Percentiles rank a stretch among this genome's conserved stretches.
Evolutionary conservation across 768 basidiomycete genomes (phyloP).

Genomic region (Trametes villosa): DNA sequence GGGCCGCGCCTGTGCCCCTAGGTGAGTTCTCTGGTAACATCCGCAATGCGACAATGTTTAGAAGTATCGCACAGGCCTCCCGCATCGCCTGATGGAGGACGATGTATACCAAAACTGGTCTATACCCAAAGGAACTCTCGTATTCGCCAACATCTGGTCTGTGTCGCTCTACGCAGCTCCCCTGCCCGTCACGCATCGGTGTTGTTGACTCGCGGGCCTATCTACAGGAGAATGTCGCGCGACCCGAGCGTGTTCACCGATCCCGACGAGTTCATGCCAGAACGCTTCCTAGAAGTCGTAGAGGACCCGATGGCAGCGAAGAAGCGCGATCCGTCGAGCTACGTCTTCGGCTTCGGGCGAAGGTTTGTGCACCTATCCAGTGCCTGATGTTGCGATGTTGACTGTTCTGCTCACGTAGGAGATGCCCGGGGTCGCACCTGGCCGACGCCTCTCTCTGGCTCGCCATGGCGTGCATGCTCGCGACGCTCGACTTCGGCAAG

Average conservation of each 20-base stretch:
- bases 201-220: neutral
- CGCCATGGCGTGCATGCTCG: conserved; percentile 57
- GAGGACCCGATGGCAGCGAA: conserved; percentile 33
- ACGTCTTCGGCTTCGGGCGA: conserved; percentile 54
- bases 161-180: conserved; percentile 5
- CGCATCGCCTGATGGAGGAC: conserved; percentile 66
- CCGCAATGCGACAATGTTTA: neutral
- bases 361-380: conserved; percentile 31
- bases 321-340: conserved; percentile 47
- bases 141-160: conserved; percentile 67
- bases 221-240: conserved; percentile 36
- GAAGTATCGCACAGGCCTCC: conserved; percentile 48
- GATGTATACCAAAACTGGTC: conserved; percentile 62
- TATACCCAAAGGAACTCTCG: conserved; percentile 65
- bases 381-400: neutral
- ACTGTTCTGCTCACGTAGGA: conserved; percentile 37
- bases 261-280: conserved; percentile 55
- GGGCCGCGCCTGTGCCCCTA: conserved; percentile 61
- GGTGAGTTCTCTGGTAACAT: conserved; percentile 40
- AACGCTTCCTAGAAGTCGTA: conserved; percentile 47
- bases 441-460: conserved; percentile 67
- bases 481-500: conserved; percentile 59
- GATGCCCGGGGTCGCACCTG: conserved; percentile 65
- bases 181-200: neutral
- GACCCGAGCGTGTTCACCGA: conserved; percentile 52